phyloP scores from a whole-genome alignment of 2,329 filamentous ascomycete species.

The Cordyceps cateniannulata region DNA sequence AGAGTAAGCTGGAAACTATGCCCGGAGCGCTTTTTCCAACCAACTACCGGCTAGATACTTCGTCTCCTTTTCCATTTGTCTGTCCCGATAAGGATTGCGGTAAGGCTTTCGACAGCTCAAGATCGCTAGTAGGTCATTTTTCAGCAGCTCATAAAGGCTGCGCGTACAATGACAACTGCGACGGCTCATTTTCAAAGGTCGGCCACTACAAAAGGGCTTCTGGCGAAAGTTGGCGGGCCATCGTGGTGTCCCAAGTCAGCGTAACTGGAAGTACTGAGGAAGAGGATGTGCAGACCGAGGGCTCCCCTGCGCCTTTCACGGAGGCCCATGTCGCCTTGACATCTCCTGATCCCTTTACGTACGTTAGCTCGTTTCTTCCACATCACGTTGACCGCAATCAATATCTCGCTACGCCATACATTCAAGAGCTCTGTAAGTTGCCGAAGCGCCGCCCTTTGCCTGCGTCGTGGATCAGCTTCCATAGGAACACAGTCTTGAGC shows the following conservation, averaged over 20 bases:
- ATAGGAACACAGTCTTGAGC: slow-evolving; percentile 18
- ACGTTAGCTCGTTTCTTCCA: background rate
- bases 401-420: background rate
- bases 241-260: slow-evolving; percentile 22
- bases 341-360: background rate
- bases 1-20: background rate
- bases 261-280: background rate
- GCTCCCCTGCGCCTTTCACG: background rate
- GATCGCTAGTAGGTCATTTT: slow-evolving; percentile 15
- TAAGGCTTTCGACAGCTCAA: slow-evolving; percentile 13
- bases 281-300: too few relatives aligned
- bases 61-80: slow-evolving; percentile 16
- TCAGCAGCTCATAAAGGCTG: slow-evolving; percentile 14
- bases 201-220: slow-evolving; percentile 9
- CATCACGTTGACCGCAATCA: background rate
- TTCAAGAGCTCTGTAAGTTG: slow-evolving; percentile 17
- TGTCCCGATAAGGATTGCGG: slow-evolving; percentile 25
- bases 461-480: slow-evolving; percentile 19
- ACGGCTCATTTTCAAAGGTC: slow-evolving; percentile 26
- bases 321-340: background rate
- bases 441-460: slow-evolving; percentile 22
- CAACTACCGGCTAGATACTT: background rate
- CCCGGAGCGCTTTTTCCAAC: slow-evolving; percentile 28
- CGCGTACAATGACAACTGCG: slow-evolving; percentile 26
- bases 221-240: slow-evolving; percentile 5